Conservation (phyloP, 306 rosid genomes). For the Quercus rubra region DNA sequence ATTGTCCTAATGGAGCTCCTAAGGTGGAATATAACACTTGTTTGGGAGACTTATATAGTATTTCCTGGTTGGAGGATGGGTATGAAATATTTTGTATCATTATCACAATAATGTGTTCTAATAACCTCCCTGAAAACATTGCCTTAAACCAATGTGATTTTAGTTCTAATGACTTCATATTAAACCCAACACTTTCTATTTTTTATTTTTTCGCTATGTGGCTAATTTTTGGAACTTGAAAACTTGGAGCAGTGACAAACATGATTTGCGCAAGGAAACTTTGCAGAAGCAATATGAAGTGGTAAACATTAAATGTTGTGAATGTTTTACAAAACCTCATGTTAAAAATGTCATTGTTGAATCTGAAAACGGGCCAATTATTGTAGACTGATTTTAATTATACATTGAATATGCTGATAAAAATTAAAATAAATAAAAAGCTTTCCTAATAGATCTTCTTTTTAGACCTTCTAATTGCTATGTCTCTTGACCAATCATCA, state of each 20-base stretch:
- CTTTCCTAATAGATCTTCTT: slow-evolving; percentile 27
- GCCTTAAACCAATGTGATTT: no score
- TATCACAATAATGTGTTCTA: no score
- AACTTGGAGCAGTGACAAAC: slow-evolving; percentile 12
- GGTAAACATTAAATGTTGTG: slow-evolving; percentile 1
- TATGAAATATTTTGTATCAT: not conserved
- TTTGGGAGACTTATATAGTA: slow-evolving; percentile 63
- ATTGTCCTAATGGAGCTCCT: slow-evolving; percentile 35
- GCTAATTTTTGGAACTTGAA: no score
- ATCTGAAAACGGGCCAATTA: slow-evolving; percentile 44
- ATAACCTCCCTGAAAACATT: no score
- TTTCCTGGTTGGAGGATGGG: slow-evolving; percentile 85
- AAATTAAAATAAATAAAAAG: slow-evolving; percentile 13
- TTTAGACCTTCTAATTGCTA: slow-evolving; percentile 23
- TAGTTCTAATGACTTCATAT: no score
- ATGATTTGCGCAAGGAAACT: slow-evolving; percentile 35
- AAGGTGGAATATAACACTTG: slow-evolving; percentile 29
- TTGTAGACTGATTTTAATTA: slow-evolving; percentile 38
- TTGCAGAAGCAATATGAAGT: slow-evolving; percentile 31
- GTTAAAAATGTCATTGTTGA: slow-evolving; percentile 4
- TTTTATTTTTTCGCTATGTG: no score
- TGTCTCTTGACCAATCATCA: not conserved
- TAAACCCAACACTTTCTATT: no score
- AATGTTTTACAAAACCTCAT: no score
- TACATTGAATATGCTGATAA: slow-evolving; percentile 36